Percentiles rank a stretch among this genome's conserved stretches.
Evolutionary conservation across 352 stramenopile species (phyloP).

Genomic region (Phytophthora cryptogea): DNA sequence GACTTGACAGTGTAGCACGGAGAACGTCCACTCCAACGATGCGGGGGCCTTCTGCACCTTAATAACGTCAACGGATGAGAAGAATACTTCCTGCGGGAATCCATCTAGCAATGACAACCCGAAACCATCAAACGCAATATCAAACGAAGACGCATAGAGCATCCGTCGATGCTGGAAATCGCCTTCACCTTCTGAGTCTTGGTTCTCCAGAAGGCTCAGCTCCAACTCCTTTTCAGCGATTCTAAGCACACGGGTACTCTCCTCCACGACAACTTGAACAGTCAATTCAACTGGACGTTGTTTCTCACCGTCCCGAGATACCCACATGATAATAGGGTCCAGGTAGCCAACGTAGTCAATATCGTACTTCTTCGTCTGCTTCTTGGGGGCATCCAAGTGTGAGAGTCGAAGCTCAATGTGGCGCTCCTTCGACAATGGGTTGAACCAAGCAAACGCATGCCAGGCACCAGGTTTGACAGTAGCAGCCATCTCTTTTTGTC

Average conservation of each 20-base stretch:
- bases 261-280: conserved; percentile 81
- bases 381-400: conserved; percentile 56
- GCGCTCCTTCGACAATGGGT: conserved; percentile 84
- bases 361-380: conserved; percentile 78
- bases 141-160: conserved; percentile 82
- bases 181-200: conserved; percentile 63
- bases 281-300: conserved; percentile 61
- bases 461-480: conserved; percentile 72
- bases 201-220: conserved; percentile 65
- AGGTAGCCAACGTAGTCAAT: conserved; percentile 84
- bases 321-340: conserved; percentile 63
- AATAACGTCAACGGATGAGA: conserved; percentile 77
- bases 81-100: conserved; percentile 84
- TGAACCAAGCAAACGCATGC: conserved; percentile 85
- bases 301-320: conserved; percentile 52
- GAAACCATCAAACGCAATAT: conserved; percentile 78
- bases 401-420: conserved; percentile 69
- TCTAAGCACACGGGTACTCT: conserved; percentile 80
- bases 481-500: conserved; percentile 51
- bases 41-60: conserved; percentile 70
- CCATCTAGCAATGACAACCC: conserved; percentile 79
- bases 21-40: conserved; percentile 80
- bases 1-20: conserved; percentile 79
- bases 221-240: conserved; percentile 85
- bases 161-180: conserved; percentile 83